Evolutionary conservation across 2,329 filamentous ascomycete species (phyloP).

Genomic region (Fusarium graminum): DNA sequence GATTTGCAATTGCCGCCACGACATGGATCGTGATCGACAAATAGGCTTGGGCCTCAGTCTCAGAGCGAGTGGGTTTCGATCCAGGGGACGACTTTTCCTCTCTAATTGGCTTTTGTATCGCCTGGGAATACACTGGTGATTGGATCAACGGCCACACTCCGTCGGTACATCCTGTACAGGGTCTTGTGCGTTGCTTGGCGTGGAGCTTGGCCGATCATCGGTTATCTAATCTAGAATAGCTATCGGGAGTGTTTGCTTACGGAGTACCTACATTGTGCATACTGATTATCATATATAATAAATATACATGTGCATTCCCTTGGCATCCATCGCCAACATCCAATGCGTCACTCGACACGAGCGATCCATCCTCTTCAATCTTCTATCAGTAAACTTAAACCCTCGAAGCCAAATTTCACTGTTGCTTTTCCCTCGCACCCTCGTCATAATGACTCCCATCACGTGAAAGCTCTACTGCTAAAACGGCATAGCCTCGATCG

Average conservation of each 20-base stretch:
- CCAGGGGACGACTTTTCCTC: neutral
- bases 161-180: neutral
- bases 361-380: too few species aligned
- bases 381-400: too few species aligned
- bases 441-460: slow-evolving; percentile 1
- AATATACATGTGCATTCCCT: neutral
- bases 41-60: neutral
- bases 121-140: neutral
- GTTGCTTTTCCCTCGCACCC: too few species aligned
- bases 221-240: neutral
- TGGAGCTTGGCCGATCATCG: neutral
- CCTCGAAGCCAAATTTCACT: too few species aligned
- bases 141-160: neutral
- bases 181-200: too few species aligned
- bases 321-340: neutral
- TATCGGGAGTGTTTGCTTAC: too few species aligned
- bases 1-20: slow-evolving; percentile 21
- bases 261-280: too few species aligned
- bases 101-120: too few species aligned
- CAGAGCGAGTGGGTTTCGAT: slow-evolving; percentile 15
- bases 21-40: slow-evolving; percentile 10
- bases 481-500: neutral
- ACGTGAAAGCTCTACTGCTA: neutral
- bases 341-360: neutral
- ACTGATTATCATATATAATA: too few species aligned